Base-by-base conservation (phyloP, 2,329 filamentous ascomycete genomes). In the Claviceps arundinis region DNA sequence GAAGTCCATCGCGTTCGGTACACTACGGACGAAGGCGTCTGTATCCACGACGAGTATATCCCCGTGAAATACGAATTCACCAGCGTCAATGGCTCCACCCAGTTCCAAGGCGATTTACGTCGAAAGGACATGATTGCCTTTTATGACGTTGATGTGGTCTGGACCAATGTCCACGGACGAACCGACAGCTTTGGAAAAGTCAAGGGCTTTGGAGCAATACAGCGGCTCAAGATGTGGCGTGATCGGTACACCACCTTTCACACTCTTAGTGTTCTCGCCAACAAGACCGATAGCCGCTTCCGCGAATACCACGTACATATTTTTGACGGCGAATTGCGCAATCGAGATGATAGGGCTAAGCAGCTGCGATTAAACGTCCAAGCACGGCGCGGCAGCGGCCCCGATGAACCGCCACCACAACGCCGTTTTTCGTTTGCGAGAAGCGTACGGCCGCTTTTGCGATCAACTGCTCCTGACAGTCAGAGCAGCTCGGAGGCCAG, bases 51-150 rank as follows among this genome's bases (percentile, higher is more conserved):
- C 53, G 71, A 73, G 50, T 69, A 67, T 42, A 66, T 75, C 42
- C 70, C 70, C 41, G 70, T 75, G 51, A 69, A 69, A 54, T 77
- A 77, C 58, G 73, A 75, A 51, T 77, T 77, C 56, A 76, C 72
- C 2, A 69, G 70, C 1, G 62, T 73, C 48, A 71, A 75, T 47
- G 64, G 68, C 17, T 75, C 74, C 1, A 62, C 71, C 19, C 70
- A 69, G 24, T 75, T 77, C 54, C 74, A 77, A 55, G 66, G 73
- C 49, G 73, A 77, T 51, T 57, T 77, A 40, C 69, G 74, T 22
- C 62, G 65, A 34, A 72, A 72, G 58, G 71, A 75, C 44, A 59
- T 77, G 22, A 58, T 77, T 37, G 73, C 71, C 57, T 76, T 73
- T 60, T 77, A 72, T 52, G 74, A 77, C 53, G 68, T 75, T 37